A percentile compares a stretch with the other conserved stretches of the same genome.
These are phyloP conservation scores for Stephania yunnanensis DNA, from an alignment of 164 flowering plant species.

Conservation along the genomic window DNA sequence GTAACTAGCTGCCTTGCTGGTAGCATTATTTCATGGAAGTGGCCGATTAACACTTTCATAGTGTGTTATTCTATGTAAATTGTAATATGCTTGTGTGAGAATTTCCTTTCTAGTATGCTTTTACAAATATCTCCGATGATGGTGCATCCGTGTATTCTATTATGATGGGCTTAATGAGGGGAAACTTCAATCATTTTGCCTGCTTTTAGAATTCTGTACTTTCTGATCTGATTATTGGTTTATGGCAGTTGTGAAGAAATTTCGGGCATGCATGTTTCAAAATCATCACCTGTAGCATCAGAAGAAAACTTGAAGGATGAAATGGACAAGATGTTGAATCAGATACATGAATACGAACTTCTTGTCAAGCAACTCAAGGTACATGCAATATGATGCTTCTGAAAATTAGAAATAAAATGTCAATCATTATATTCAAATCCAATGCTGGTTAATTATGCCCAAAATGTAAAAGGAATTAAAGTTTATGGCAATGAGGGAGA, in stretches of 20 bases:
- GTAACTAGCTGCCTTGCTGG: not conserved
- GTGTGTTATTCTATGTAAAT: not conserved
- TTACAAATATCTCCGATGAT: no score
- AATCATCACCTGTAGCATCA: conserved; percentile 28
- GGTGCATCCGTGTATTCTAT: no score
- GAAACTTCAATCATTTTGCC: not conserved
- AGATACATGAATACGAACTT: conserved; percentile 49
- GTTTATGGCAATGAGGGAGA: not conserved
- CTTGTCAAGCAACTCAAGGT: conserved; percentile 73
- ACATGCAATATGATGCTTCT: conserved; percentile 9
- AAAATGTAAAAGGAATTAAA: no score
- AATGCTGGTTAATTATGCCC: not conserved
- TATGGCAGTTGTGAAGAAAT: conserved; percentile 39
- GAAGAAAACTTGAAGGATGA: conserved; percentile 32
- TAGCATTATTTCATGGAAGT: not conserved
- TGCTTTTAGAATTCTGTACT: not conserved
- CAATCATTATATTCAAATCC: not conserved
- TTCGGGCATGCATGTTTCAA: conserved; percentile 37
- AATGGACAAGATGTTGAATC: conserved; percentile 39
- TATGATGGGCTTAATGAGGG: not conserved
- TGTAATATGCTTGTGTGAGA: no score
- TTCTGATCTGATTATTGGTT: conserved; percentile 20
- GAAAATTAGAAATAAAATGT: not conserved
- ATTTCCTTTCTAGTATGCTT: no score
- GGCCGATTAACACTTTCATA: not conserved